phyloP scores from a whole-genome alignment of 345 rosid species.

The Gossypium raimondii region DNA sequence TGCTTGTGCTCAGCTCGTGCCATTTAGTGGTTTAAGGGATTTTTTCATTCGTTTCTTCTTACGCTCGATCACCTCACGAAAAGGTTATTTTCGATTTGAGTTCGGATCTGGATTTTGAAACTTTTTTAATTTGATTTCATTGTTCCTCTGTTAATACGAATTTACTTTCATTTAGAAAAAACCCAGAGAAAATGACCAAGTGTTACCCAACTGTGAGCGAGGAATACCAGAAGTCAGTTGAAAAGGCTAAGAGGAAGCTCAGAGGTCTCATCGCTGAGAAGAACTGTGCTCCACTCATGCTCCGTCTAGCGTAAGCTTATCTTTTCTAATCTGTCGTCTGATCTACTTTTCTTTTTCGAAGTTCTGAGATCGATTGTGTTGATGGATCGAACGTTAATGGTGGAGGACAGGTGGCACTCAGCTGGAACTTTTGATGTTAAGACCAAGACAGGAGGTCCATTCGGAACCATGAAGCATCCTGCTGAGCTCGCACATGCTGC shows the following conservation, averaged over 20 bases:
- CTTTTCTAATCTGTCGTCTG: neutral
- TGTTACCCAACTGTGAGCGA: slow-evolving; percentile 73
- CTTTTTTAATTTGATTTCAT: neutral
- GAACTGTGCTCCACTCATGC: slow-evolving; percentile 92
- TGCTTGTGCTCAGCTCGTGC: slow-evolving; percentile 57
- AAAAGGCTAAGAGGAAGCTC: slow-evolving; percentile 80
- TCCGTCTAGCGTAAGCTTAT: slow-evolving; percentile 73
- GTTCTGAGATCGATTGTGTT: neutral
- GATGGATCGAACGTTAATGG: slow-evolving; percentile 1
- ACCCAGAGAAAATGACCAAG: slow-evolving; percentile 59
- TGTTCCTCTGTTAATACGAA: neutral
- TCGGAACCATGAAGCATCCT: slow-evolving; percentile 70
- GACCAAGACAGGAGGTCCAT: slow-evolving; percentile 88
- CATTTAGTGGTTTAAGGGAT: slow-evolving; percentile 13
- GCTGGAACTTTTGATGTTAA: slow-evolving; percentile 86
- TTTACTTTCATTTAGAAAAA: neutral
- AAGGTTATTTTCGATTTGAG: neutral
- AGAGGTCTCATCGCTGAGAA: slow-evolving; percentile 85
- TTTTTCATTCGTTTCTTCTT: too few species aligned
- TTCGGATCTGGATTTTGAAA: neutral
- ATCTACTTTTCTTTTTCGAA: neutral
- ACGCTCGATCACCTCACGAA: neutral
- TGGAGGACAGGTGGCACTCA: slow-evolving; percentile 79
- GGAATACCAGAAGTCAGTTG: slow-evolving; percentile 72
- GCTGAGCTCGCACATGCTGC: slow-evolving; percentile 79